Conservation (phyloP, 768 basidiomycete genomes). For the Mycena galericulata region DNA sequence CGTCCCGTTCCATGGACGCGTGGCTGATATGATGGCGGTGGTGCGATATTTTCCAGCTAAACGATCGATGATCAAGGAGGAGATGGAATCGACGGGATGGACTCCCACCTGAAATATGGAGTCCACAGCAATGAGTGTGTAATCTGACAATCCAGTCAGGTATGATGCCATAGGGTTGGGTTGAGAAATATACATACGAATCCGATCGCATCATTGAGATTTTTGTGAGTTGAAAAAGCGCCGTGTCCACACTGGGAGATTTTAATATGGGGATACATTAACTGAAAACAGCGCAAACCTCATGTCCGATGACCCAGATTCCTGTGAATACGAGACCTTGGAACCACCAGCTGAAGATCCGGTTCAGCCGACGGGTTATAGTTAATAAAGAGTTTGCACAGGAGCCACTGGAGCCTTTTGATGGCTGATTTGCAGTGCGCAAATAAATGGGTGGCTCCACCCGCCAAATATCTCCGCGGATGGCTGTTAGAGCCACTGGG, state of each 20-base stretch:
- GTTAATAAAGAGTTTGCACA: no score
- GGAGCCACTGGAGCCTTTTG: no score
- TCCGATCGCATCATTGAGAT: conserved; percentile 62
- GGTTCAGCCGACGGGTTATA: no score
- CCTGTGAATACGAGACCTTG: conserved; percentile 71
- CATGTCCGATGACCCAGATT: conserved; percentile 71
- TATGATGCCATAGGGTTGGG: conserved; percentile 12
- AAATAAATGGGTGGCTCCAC: no score
- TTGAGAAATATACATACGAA: conserved; percentile 52
- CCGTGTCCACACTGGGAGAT: conserved; percentile 64
- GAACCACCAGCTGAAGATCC: conserved; percentile 70
- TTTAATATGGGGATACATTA: neutral
- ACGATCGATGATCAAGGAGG: no score
- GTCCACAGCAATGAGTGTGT: conserved; percentile 63
- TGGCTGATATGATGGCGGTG: conserved; percentile 65
- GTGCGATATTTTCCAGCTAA: conserved; percentile 65
- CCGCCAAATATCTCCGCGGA: no score
- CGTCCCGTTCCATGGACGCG: conserved; percentile 66
- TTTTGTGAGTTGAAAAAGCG: conserved; percentile 63
- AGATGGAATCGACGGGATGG: neutral
- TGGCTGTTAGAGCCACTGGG: no score
- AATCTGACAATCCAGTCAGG: conserved; percentile 41
- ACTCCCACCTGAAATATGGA: conserved; percentile 54
- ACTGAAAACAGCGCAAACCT: conserved; percentile 40
- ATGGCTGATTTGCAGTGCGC: no score